Evolutionary conservation across 352 stramenopile species (phyloP), one percentile per base, ranked within the genome.

Genomic region (Phytophthora meadii): DNA sequence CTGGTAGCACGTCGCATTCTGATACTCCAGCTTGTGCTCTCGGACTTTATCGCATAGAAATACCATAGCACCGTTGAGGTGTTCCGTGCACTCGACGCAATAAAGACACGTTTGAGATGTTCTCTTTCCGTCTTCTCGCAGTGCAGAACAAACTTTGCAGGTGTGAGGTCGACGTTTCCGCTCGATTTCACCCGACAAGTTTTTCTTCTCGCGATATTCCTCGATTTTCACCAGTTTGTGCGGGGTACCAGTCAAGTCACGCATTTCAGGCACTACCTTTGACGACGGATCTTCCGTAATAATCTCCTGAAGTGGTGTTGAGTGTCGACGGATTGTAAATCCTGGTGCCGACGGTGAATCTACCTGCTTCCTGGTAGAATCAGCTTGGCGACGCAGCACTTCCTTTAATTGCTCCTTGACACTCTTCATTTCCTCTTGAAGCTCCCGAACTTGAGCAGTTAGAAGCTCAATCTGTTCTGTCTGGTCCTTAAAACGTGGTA

Each of bases 71-170:
- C 68, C 68, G 11, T 51, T 28, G 44, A 47, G 56, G 12, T 52
- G 46, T 10, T 65, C 47, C 22, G 62, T 73, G 58, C 68, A 76
- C 49, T 71, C 56, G 17, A 36, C 32, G 15, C 68, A 72, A 41
- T 68, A 76, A 24, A 46, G 67, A 12, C 56, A 69, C 12, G 68
- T 76, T 46, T 65, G 24, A 52, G 53, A 69, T 5, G 59, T 47
- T 9, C 56, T 52, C 27, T 51, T 53, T 32, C 62, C 55, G 4
- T 62, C 56, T 37, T 57, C 56, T 34, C 60, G 54, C 58, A 76
- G 58, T 10, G 60, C 46, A 4, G 61, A 70, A 41, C 68, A 76
- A 17, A 73, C 68, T 62, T 73, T 76, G 48, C 64, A 76, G 32
- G 49, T 41, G 17, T 58, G 64, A 37, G 61, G 64, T 3, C 64